Base-by-base conservation (phyloP, 75 land plant genomes). In the Gnetum montanum region DNA sequence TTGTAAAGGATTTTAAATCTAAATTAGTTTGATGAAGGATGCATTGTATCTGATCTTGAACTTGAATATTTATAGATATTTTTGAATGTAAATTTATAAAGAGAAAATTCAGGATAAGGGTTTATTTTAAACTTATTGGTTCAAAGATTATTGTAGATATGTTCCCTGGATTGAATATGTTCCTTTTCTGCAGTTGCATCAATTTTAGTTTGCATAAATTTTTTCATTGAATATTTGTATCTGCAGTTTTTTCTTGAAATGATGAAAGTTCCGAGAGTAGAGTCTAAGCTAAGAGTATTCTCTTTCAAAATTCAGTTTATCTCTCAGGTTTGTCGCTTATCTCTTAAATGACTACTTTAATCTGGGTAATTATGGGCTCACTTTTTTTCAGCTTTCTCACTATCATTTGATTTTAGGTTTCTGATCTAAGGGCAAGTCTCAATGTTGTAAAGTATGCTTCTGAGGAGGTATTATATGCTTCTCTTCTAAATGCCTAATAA, bases 211-310 rank as follows among this genome's bases (percentile, higher is more conserved):
- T 22, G 30, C 13, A 20, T 25, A 46, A 27, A 23, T 26, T 57
- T 13, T 40, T 11, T 25, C 10, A 37, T n/a, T n/a, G n/a, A n/a
- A n/a, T n/a, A n/a, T n/a, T n/a, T n/a, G 4, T 30, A 31, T 31
- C 18, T 74, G 68, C 78, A 91, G 97, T 87, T 75, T 52, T 91
- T 91, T 49, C 46, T 88, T 62, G 94, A 88, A 65, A 68, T 91
- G 76, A 87, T 91, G 97, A 83, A 81, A 66, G 89, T 88, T 36
- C 97, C 97, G 37, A 70, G 97, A 29, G 86, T 88, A 53, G 88
- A 87, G 72, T 80, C 97, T 8, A 91, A 91, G 58, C 49, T 91
- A 34, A 77, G 88, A 68, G 97, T 87, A 13, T 91, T 91, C 49
- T 64, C 88, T 47, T 91, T 91, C 74, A 91, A 91, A 68, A 74